Evolutionary conservation across 306 rosid species (phyloP).

Genomic region (Quercus ilex): DNA sequence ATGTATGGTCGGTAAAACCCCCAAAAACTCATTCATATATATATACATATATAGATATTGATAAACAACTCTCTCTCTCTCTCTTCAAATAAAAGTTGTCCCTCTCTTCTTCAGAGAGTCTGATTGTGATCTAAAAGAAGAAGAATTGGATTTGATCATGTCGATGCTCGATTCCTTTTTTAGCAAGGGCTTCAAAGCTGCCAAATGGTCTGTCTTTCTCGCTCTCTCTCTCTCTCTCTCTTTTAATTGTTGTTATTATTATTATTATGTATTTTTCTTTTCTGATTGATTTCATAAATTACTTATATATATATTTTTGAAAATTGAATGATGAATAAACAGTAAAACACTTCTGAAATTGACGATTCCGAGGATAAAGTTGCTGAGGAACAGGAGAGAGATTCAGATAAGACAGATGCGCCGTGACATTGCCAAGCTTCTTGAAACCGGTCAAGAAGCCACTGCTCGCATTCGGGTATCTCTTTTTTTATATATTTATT

Average conservation of each 20-base stretch:
- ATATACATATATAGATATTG: no score
- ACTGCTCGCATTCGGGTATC: constrained; percentile 91
- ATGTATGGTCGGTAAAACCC: neutral
- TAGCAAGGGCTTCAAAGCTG: constrained; percentile 85
- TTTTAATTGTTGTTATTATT: neutral
- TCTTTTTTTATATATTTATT: neutral
- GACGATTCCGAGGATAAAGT: constrained; percentile 90
- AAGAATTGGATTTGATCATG: constrained; percentile 30
- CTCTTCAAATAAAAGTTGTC: no score
- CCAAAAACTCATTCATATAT: no score
- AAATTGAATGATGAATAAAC: constrained; percentile 1
- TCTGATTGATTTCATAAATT: no score
- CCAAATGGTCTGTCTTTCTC: constrained; percentile 57
- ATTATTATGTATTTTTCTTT: no score
- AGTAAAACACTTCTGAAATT: constrained; percentile 90
- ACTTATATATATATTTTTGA: no score
- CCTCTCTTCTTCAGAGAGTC: constrained; percentile 1
- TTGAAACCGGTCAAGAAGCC: constrained; percentile 98
- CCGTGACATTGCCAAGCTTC: constrained; percentile 92
- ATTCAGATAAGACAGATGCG: constrained; percentile 90
- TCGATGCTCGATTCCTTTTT: constrained; percentile 88
- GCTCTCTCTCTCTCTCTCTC: no score
- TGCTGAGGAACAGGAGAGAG: constrained; percentile 87
- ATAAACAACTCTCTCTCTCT: no score
- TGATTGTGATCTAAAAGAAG: constrained; percentile 26